Percentiles rank a stretch among this genome's conserved stretches.
phyloP scores from a whole-genome alignment of 495 filamentous ascomycete genomes.

The Aspergillus bertholletiae region DNA sequence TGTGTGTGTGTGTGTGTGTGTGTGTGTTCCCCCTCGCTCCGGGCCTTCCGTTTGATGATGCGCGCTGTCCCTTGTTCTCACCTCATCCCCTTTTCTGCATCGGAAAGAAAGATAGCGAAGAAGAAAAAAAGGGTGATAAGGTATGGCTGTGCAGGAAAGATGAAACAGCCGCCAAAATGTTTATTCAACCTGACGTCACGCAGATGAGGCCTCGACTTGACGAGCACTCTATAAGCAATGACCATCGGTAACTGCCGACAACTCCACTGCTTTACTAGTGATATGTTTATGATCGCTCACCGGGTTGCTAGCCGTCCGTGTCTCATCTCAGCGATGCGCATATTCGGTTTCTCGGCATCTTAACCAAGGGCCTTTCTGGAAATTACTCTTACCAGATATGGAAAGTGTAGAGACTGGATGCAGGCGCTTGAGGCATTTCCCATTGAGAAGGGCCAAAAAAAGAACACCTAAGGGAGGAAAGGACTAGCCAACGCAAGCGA shows the following conservation, averaged over 20 bases:
- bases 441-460: not conserved
- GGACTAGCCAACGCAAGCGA: not conserved
- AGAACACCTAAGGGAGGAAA: not conserved
- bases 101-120: no score
- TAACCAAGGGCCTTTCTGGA: not conserved
- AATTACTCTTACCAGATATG: not conserved
- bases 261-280: not conserved
- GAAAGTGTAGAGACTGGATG: not conserved
- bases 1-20: no score
- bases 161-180: constrained; percentile 9
- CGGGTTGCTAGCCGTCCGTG: not conserved
- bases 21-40: not conserved
- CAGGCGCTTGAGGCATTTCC: not conserved
- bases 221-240: not conserved
- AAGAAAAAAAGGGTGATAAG: not conserved
- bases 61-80: not conserved
- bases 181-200: constrained; percentile 8
- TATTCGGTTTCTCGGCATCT: not conserved
- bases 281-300: not conserved
- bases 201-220: constrained; percentile 11
- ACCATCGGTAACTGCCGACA: not conserved
- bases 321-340: not conserved
- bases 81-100: constrained; percentile 7
- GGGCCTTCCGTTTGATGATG: not conserved
- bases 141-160: not conserved